Conservation (phyloP, 2,329 filamentous ascomycete species). For the Acrodontium crateriforme region DNA sequence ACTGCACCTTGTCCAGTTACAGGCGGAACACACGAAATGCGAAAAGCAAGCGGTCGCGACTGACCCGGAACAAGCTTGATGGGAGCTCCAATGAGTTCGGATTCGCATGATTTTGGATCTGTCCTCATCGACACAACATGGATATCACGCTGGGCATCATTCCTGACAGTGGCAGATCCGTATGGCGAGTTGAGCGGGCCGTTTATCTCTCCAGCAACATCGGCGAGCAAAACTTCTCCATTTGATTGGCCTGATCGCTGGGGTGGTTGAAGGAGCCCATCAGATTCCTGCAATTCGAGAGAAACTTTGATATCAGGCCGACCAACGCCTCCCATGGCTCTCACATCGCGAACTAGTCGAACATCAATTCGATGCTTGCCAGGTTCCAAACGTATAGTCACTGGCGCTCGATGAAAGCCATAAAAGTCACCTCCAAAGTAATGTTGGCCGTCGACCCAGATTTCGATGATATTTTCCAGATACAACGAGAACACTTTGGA, state of each 20-base stretch:
- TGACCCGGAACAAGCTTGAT: conserved; percentile 24
- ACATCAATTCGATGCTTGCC: conserved; percentile 39
- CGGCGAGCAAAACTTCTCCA: conserved; percentile 32
- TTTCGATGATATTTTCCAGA: conserved; percentile 37
- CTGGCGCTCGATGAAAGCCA: conserved; percentile 35
- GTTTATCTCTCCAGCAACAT: conserved; percentile 29
- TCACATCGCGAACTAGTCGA: conserved; percentile 42
- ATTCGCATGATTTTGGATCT: conserved; percentile 7
- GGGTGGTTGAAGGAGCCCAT: conserved; percentile 16
- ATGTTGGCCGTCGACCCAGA: conserved; percentile 36
- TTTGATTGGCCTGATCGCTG: conserved; percentile 1
- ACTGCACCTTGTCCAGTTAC: conserved; percentile 1
- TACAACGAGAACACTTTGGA: conserved; percentile 28
- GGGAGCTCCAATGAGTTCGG: conserved; percentile 5
- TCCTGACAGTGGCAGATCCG: conserved; percentile 37
- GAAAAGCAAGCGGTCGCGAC: conserved; percentile 27
- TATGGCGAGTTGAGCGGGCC: conserved; percentile 33
- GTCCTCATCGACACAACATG: conserved; percentile 8
- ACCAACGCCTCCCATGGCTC: conserved; percentile 39
- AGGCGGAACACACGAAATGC: conserved; percentile 16
- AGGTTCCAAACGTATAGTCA: conserved; percentile 35
- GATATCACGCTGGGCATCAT: conserved; percentile 20
- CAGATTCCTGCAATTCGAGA: conserved; percentile 21
- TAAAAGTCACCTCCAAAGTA: conserved; percentile 47
- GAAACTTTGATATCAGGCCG: conserved; percentile 32